Conservation (phyloP, 2,329 filamentous ascomycete species). For the Aspergillus aculeatus region DNA sequence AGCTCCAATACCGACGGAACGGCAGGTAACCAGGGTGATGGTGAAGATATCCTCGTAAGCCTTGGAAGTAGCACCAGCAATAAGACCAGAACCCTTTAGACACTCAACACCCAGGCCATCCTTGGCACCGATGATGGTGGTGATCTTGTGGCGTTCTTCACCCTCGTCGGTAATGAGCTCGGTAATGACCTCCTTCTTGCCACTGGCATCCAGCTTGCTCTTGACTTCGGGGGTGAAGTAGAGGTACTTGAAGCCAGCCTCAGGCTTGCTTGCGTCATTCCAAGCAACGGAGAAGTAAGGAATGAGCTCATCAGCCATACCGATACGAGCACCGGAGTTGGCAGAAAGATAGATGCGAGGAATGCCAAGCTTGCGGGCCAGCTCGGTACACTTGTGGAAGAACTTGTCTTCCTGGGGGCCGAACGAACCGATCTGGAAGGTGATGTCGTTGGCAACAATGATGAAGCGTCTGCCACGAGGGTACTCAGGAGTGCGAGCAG, state of each 20-base stretch:
- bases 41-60: conserved; percentile 99
- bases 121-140: conserved; percentile 87
- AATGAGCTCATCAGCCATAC: conserved; percentile 94
- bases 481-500: conserved; percentile 92
- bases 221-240: conserved; percentile 87
- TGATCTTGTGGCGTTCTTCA: conserved; percentile 90
- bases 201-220: conserved; percentile 78
- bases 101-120: conserved; percentile 98
- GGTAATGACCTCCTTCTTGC: conserved; percentile 76
- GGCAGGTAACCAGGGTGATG: conserved; percentile 93
- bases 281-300: conserved; percentile 96
- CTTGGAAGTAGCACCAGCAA: conserved; percentile 93
- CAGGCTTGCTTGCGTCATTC: conserved; percentile 79
- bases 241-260: conserved; percentile 93
- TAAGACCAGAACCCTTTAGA: conserved; percentile 92
- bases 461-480: conserved; percentile 88
- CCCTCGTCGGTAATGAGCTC: conserved; percentile 83
- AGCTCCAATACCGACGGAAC: conserved; percentile 98
- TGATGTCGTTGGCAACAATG: conserved; percentile 98
- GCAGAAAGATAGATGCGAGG: conserved; percentile 97
- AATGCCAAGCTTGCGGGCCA: conserved; percentile 90
- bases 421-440: conserved; percentile 97
- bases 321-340: conserved; percentile 97
- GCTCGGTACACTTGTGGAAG: conserved; percentile 98
- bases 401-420: conserved; percentile 95